Conservation (phyloP, 306 rosid species). For the Quercus parvula region DNA sequence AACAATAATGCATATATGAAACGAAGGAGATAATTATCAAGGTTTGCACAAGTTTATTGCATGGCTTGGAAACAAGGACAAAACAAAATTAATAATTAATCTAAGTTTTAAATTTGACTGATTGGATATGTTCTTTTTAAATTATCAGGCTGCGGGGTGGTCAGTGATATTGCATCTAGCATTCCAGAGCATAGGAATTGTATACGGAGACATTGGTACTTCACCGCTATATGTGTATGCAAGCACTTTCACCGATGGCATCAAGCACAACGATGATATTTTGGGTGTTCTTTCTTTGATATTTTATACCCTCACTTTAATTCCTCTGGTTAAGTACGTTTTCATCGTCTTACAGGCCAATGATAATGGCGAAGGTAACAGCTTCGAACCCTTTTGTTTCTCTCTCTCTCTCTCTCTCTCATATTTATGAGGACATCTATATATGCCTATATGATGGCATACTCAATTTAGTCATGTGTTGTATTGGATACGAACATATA, state of each 20-base stretch:
- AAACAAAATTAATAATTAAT: background rate
- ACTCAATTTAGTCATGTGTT: too few species aligned
- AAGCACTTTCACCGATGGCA: constrained; percentile 43
- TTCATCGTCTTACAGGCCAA: constrained; percentile 52
- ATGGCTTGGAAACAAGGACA: background rate
- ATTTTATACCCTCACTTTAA: constrained; percentile 55
- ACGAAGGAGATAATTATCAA: too few species aligned
- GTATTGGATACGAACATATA: too few species aligned
- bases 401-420: too few species aligned
- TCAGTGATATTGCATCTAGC: constrained; percentile 49
- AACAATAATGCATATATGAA: too few species aligned
- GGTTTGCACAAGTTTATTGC: background rate
- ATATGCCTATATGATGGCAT: too few species aligned
- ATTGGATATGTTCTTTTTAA: background rate
- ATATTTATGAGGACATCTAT: too few species aligned
- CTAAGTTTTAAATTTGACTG: background rate
- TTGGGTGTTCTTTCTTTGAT: constrained; percentile 67
- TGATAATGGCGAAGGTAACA: constrained; percentile 64
- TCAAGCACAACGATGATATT: constrained; percentile 50
- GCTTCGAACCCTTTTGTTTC: background rate
- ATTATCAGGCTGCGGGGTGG: constrained; percentile 33
- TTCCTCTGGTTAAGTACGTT: constrained; percentile 61
- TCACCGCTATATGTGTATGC: constrained; percentile 61
- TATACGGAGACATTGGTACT: constrained; percentile 78
- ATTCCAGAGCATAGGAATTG: constrained; percentile 69